A percentile compares a stretch with the other conserved stretches of the same genome.
Conservation (phyloP, 176 grass and related monocot species). For the Lolium multiflorum region DNA sequence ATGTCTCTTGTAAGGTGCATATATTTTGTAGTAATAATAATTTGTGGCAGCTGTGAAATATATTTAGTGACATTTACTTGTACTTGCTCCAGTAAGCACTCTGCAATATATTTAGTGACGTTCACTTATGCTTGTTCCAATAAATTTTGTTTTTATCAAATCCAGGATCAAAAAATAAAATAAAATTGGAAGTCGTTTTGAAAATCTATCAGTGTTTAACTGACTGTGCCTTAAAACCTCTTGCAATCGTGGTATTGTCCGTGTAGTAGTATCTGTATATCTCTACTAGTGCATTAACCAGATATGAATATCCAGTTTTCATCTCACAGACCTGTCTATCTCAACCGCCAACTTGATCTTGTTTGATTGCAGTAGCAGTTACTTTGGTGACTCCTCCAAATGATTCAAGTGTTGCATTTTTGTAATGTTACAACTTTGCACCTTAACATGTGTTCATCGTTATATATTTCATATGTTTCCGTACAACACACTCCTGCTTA, state of each 20-base stretch:
- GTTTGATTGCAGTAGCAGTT: neutral
- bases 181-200: neutral
- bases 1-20: neutral
- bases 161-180: neutral
- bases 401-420: neutral
- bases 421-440: slow-evolving; percentile 5
- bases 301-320: neutral
- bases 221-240: neutral
- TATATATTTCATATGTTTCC: neutral
- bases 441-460: neutral
- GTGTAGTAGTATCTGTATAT: neutral
- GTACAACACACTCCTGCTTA: neutral
- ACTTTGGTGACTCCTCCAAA: neutral
- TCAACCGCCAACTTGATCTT: neutral
- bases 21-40: neutral
- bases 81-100: too few relatives aligned
- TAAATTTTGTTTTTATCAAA: neutral
- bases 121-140: neutral
- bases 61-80: too few relatives aligned
- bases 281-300: slow-evolving; percentile 12
- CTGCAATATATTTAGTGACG: neutral
- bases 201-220: neutral
- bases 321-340: neutral
- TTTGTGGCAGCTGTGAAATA: neutral
- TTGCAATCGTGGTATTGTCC: neutral